Percentiles rank a stretch among this genome's conserved stretches.
phyloP scores from a whole-genome alignment of 768 basidiomycete species.

The Macrolepiota dolichaula region DNA sequence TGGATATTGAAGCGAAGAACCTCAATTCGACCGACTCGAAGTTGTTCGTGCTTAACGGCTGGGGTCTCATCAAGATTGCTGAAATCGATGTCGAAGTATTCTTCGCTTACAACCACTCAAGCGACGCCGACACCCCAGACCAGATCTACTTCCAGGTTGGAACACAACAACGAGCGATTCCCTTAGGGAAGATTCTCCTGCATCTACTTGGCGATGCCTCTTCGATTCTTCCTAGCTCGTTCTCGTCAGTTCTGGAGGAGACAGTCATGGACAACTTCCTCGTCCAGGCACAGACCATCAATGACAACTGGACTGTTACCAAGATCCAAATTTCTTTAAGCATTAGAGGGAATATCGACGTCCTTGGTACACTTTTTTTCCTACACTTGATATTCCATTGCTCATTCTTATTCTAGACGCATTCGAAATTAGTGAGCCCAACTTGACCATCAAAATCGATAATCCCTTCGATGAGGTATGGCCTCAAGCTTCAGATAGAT shows the following conservation, averaged over 20 bases:
- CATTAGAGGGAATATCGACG: not conserved
- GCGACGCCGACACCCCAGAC: not conserved
- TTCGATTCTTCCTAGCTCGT: not conserved
- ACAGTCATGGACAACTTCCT: not conserved
- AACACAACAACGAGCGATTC: not conserved
- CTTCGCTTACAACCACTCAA: not conserved
- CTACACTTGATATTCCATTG: not conserved
- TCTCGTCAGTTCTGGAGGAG: not conserved
- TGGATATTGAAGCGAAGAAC: not conserved
- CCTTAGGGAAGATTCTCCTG: not conserved
- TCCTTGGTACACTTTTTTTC: not conserved
- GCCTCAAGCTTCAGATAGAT: not conserved
- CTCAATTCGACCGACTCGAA: not conserved
- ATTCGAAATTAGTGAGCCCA: not conserved
- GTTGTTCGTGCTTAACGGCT: not conserved
- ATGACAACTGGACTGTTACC: not conserved
- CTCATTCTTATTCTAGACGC: not conserved
- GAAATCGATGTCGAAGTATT: not conserved
- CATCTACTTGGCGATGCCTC: not conserved
- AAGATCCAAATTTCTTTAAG: not conserved
- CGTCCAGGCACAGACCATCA: not conserved
- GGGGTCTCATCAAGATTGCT: not conserved
- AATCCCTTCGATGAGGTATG: not conserved
- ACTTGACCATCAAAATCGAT: not conserved
- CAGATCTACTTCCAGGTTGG: not conserved